Evolutionary conservation across 1,284 basidiomycete genomes (phyloP).

Genomic region (Polyporus tsugae): DNA sequence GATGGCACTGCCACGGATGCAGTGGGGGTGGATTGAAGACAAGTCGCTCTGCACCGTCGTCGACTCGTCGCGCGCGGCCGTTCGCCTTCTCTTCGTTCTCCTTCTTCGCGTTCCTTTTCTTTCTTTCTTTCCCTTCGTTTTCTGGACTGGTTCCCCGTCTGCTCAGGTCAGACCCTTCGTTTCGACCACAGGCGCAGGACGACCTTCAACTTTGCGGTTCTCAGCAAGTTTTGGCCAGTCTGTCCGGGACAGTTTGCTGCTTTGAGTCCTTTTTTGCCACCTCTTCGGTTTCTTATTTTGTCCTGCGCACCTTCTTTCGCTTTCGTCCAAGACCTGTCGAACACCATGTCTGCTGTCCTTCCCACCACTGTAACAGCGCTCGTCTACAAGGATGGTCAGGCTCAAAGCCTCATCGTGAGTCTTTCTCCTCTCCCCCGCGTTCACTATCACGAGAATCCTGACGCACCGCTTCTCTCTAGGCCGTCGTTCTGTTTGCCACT

Average conservation of each 20-base stretch:
- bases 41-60: constrained; percentile 26
- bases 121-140: constrained; percentile 41
- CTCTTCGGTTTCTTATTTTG: constrained; percentile 15
- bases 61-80: constrained; percentile 17
- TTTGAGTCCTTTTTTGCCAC: constrained; percentile 32
- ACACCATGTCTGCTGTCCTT: constrained; percentile 33
- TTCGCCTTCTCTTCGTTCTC: constrained; percentile 34
- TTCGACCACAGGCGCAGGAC: constrained; percentile 46
- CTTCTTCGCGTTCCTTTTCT: constrained; percentile 35
- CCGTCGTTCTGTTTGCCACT: constrained; percentile 60
- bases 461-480: constrained; percentile 41
- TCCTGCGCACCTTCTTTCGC: constrained; percentile 29
- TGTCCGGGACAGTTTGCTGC: constrained; percentile 46
- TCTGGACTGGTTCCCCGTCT: constrained; percentile 53
- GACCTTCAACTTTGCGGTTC: constrained; percentile 40
- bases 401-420: constrained; percentile 56
- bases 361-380: constrained; percentile 17
- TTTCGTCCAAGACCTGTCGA: constrained; percentile 26
- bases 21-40: constrained; percentile 30
- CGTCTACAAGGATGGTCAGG: constrained; percentile 42
- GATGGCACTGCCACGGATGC: constrained; percentile 29
- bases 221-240: constrained; percentile 40
- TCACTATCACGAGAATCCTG: not conserved
- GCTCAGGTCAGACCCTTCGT: constrained; percentile 47
- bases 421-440: not conserved